A percentile compares a stretch with the other conserved stretches of the same genome.
Conservation (phyloP, 2,329 filamentous ascomycete species). For the Nemania serpens region DNA sequence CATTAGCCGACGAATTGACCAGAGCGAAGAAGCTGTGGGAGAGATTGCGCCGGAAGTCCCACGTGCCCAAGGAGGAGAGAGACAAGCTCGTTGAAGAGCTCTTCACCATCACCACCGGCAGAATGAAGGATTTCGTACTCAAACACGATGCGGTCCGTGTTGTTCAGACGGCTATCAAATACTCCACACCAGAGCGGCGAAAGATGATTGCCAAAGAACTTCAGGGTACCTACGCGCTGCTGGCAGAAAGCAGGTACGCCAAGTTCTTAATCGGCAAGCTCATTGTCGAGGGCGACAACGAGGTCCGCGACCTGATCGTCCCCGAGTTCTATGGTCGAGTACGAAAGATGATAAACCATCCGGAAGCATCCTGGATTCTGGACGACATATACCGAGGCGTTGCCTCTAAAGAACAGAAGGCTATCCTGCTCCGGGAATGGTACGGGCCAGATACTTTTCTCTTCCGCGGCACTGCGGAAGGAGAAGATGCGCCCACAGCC, state of each 20-base stretch:
- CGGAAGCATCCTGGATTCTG: slow-evolving; percentile 95
- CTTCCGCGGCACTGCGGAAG: slow-evolving; percentile 63
- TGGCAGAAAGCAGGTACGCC: slow-evolving; percentile 94
- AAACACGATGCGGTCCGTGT: slow-evolving; percentile 98
- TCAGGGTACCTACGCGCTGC: slow-evolving; percentile 77
- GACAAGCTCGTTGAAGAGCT: slow-evolving; percentile 86
- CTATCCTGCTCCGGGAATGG: slow-evolving; percentile 86
- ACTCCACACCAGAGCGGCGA: slow-evolving; percentile 82
- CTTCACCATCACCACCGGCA: slow-evolving; percentile 87
- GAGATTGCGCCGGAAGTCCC: slow-evolving; percentile 86
- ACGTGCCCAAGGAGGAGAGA: slow-evolving; percentile 87
- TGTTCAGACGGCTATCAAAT: slow-evolving; percentile 96
- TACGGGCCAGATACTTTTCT: slow-evolving; percentile 93
- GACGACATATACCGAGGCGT: slow-evolving; percentile 94
- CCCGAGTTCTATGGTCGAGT: slow-evolving; percentile 95
- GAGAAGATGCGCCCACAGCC: slow-evolving; percentile 55
- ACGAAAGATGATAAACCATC: slow-evolving; percentile 90
- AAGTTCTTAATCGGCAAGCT: slow-evolving; percentile 98
- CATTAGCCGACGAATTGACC: slow-evolving; percentile 85
- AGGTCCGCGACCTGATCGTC: slow-evolving; percentile 86
- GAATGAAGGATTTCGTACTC: slow-evolving; percentile 93
- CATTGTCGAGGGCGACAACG: slow-evolving; percentile 85
- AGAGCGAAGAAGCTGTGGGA: slow-evolving; percentile 98
- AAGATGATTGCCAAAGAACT: slow-evolving; percentile 87
- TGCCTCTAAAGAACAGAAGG: slow-evolving; percentile 85